Evolutionary conservation across 225 moss, liverwort and hornwort genomes (phyloP).

Genomic region (Takakia lepidozioides): DNA sequence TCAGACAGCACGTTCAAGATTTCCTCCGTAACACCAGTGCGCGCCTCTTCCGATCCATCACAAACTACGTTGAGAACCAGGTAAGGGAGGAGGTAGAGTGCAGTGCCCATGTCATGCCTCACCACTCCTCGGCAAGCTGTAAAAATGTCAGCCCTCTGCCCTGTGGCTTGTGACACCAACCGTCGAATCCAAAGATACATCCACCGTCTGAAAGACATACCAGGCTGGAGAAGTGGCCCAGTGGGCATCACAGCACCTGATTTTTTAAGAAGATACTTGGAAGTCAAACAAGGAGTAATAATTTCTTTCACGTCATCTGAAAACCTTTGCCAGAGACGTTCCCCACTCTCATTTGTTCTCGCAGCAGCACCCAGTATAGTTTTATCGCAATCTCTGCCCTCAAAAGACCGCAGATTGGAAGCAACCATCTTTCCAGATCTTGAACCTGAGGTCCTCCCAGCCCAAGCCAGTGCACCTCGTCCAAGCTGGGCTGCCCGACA

Average conservation of each 20-base stretch:
- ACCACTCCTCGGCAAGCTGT: slow-evolving; percentile 85
- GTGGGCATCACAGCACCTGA: slow-evolving; percentile 45
- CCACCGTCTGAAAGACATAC: slow-evolving; percentile 89
- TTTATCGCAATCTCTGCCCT: slow-evolving; percentile 14
- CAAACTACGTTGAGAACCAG: slow-evolving; percentile 86
- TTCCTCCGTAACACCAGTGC: slow-evolving; percentile 71
- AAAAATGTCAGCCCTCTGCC: slow-evolving; percentile 75
- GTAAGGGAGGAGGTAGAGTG: slow-evolving; percentile 89
- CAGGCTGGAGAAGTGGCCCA: slow-evolving; percentile 62
- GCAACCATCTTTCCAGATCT: slow-evolving; percentile 30
- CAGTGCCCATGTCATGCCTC: slow-evolving; percentile 94
- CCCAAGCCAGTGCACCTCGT: slow-evolving; percentile 27
- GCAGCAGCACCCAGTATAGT: slow-evolving; percentile 11
- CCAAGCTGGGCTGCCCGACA: slow-evolving; percentile 60
- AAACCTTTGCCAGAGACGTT: slow-evolving; percentile 90
- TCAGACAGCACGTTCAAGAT: slow-evolving; percentile 79
- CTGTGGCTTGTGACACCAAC: slow-evolving; percentile 78
- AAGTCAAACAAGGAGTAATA: slow-evolving; percentile 92
- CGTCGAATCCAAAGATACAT: slow-evolving; percentile 91
- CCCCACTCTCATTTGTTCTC: slow-evolving; percentile 51
- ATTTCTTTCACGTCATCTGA: slow-evolving; percentile 96
- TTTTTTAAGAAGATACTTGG: slow-evolving; percentile 76
- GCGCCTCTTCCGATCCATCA: slow-evolving; percentile 72
- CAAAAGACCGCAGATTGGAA: slow-evolving; percentile 19
- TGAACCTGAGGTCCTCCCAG: slow-evolving; percentile 25